A percentile compares a stretch with the other conserved stretches of the same genome.
Evolutionary conservation across 176 grass and related monocot species (phyloP).

Genomic region (Paspalum vaginatum): DNA sequence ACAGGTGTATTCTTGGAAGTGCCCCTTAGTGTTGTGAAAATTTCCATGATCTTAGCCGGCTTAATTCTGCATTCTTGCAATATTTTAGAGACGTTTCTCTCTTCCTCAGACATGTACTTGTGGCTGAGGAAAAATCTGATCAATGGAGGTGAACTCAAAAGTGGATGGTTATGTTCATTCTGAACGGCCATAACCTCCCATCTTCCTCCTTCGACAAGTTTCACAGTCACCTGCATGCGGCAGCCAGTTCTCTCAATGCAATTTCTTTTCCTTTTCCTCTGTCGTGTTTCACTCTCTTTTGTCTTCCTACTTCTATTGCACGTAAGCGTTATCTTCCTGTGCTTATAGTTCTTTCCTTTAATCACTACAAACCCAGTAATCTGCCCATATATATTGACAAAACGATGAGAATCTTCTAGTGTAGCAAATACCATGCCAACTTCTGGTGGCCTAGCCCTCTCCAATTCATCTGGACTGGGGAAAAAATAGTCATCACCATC

Average conservation of each 20-base stretch:
- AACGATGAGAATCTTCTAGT: neutral
- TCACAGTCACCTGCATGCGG: neutral
- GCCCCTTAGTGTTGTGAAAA: neutral
- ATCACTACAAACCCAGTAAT: neutral
- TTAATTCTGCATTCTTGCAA: constrained; percentile 16
- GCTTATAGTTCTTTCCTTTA: constrained; percentile 26
- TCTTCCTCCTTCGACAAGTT: neutral
- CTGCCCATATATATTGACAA: constrained; percentile 8
- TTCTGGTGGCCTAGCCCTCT: neutral
- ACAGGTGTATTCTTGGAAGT: neutral
- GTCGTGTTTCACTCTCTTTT: neutral
- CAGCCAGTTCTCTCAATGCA: neutral
- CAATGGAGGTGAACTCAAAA: neutral
- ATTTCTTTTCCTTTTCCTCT: neutral
- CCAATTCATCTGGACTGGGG: constrained; percentile 3
- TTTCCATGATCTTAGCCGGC: neutral
- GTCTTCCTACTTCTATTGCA: constrained; percentile 16
- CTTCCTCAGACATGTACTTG: constrained; percentile 4
- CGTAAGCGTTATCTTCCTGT: neutral
- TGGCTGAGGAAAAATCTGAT: neutral
- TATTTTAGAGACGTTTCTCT: neutral
- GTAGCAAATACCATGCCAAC: constrained; percentile 20
- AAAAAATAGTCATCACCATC: constrained; percentile 19
- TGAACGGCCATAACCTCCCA: neutral
- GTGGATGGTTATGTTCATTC: constrained; percentile 8